These are phyloP conservation scores for Rosellinia necatrix DNA, from an alignment of 2,329 filamentous ascomycete species.

Conservation along the genomic window DNA sequence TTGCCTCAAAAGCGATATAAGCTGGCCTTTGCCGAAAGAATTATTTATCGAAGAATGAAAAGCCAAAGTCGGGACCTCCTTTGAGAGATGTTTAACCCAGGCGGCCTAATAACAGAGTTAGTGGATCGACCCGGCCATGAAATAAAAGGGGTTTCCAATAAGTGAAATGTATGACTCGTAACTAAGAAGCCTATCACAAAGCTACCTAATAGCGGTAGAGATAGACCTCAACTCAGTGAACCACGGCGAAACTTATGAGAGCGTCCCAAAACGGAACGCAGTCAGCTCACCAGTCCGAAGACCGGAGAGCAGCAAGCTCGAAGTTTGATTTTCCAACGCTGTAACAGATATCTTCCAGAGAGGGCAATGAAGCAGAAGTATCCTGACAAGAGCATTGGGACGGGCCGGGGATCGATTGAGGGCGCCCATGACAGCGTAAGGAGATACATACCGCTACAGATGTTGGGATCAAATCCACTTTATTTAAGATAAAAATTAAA, in stretches of 20 bases:
- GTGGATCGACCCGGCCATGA: neutral
- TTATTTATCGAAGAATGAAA: conserved; percentile 96
- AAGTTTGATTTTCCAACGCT: conserved; percentile 92
- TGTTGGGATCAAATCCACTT: conserved; percentile 91
- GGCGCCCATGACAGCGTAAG: no score
- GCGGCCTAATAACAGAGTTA: conserved; percentile 60
- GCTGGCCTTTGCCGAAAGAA: conserved; percentile 91
- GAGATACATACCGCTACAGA: conserved; percentile 95
- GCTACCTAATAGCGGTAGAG: conserved; percentile 63
- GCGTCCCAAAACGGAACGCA: conserved; percentile 86
- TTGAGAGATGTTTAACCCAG: conserved; percentile 88
- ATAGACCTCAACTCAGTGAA: conserved; percentile 97
- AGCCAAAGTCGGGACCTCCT: conserved; percentile 89
- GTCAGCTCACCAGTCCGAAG: conserved; percentile 69
- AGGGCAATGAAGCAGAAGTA: conserved; percentile 63
- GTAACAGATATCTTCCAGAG: conserved; percentile 95
- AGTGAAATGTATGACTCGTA: conserved; percentile 85
- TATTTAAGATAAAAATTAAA: conserved; percentile 84
- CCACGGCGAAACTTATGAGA: conserved; percentile 76
- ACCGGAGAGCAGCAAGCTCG: conserved; percentile 69
- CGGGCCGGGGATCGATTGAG: no score
- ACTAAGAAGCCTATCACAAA: conserved; percentile 96
- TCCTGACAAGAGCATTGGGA: conserved; percentile 86
- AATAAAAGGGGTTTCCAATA: conserved; percentile 16
- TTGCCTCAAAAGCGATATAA: conserved; percentile 90